phyloP scores from a whole-genome alignment of 306 rosid genomes.

The Pachyrhizus erosus region DNA sequence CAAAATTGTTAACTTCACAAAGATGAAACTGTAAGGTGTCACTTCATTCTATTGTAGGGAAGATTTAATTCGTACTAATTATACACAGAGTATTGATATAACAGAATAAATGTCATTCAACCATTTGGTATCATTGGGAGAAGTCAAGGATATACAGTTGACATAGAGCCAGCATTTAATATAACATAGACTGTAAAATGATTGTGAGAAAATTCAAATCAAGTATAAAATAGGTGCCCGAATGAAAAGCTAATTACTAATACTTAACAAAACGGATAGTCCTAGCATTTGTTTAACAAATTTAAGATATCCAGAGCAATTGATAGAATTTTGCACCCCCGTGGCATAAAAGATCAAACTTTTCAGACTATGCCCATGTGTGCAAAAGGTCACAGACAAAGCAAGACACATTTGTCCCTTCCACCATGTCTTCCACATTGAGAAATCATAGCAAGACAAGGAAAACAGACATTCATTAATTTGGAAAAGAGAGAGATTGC shows the following conservation, averaged over 20 bases:
- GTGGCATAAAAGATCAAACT: constrained; percentile 24
- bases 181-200: neutral
- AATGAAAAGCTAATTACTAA: neutral
- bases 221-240: neutral
- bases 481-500: neutral
- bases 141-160: constrained; percentile 1
- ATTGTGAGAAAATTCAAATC: neutral
- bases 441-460: neutral
- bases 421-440: neutral
- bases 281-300: constrained; percentile 13
- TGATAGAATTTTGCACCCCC: constrained; percentile 17
- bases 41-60: neutral
- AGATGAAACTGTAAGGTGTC: neutral
- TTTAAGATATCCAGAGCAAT: constrained; percentile 4
- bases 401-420: constrained; percentile 10
- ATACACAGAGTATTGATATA: neutral
- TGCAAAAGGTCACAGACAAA: neutral
- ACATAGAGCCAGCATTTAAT: neutral
- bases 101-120: neutral
- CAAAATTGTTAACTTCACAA: constrained; percentile 1
- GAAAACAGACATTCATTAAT: neutral
- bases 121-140: neutral
- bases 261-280: neutral
- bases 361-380: neutral
- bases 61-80: neutral